Percentiles rank a stretch among this genome's conserved stretches.
Conservation (phyloP, 176 grass and related monocot species). For the Musa acuminata region DNA sequence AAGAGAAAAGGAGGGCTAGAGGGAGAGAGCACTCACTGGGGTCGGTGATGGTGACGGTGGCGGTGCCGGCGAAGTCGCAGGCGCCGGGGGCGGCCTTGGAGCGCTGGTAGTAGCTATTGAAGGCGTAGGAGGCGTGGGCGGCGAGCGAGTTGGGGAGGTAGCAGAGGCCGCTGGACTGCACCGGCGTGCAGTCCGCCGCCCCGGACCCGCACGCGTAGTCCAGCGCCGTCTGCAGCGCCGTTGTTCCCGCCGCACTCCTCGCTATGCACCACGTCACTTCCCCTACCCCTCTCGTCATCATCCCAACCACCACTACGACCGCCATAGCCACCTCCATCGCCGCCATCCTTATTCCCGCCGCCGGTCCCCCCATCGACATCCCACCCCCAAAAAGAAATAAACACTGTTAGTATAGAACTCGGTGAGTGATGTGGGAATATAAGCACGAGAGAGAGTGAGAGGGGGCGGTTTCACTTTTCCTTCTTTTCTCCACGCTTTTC, state of each 20-base stretch:
- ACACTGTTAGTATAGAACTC: background rate
- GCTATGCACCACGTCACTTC: slow-evolving; percentile 54
- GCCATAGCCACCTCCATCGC: slow-evolving; percentile 2
- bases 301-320: background rate
- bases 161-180: slow-evolving; percentile 50
- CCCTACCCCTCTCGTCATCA: background rate
- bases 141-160: slow-evolving; percentile 66
- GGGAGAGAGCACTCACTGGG: slow-evolving; percentile 37
- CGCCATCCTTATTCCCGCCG: background rate
- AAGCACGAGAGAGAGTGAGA: no score
- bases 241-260: slow-evolving; percentile 25
- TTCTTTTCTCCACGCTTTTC: no score
- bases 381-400: background rate
- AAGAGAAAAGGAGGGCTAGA: background rate
- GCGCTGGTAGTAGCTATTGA: slow-evolving; percentile 68
- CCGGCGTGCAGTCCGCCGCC: slow-evolving; percentile 53
- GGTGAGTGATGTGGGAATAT: no score
- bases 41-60: slow-evolving; percentile 57
- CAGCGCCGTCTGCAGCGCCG: slow-evolving; percentile 38
- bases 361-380: background rate
- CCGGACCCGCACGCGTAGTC: slow-evolving; percentile 63
- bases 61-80: slow-evolving; percentile 79
- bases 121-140: slow-evolving; percentile 83
- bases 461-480: no score
- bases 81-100: slow-evolving; percentile 39